A percentile compares a stretch with the other conserved stretches of the same genome.
phyloP scores from a whole-genome alignment of 2,329 filamentous ascomycete species.

The Aspergillus floridensis region DNA sequence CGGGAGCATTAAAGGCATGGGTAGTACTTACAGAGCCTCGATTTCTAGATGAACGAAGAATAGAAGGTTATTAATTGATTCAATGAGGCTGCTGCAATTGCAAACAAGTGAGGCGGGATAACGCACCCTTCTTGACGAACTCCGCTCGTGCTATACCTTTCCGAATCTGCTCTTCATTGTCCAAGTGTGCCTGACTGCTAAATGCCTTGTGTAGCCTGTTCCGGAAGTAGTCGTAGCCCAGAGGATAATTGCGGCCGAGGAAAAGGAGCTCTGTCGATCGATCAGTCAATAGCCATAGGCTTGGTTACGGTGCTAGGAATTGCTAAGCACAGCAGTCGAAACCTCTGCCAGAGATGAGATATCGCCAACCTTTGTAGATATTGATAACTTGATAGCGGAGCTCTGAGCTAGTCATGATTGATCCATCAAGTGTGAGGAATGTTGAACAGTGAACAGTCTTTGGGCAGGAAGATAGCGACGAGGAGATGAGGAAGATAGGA shows the following conservation, averaged over 20 bases:
- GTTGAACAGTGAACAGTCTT: not conserved
- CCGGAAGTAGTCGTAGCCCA: conserved; percentile 79
- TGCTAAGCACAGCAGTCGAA: not conserved
- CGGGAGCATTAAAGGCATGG: not conserved
- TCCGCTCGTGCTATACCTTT: conserved; percentile 74
- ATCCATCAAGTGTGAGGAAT: conserved; percentile 3
- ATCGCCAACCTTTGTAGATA: conserved; percentile 75
- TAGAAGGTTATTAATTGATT: conserved; percentile 1
- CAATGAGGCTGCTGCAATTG: not conserved
- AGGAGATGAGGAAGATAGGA: not conserved
- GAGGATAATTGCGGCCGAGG: conserved; percentile 80
- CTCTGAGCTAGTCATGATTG: conserved; percentile 48
- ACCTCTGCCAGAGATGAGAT: not conserved
- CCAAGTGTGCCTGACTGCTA: conserved; percentile 66
- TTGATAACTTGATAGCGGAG: conserved; percentile 76
- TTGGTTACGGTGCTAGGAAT: too few relatives aligned
- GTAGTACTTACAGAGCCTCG: conserved; percentile 72
- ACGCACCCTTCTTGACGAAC: conserved; percentile 82
- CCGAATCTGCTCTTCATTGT: conserved; percentile 71
- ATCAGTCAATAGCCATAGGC: not conserved
- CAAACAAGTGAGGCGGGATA: not conserved
- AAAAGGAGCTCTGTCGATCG: conserved; percentile 70
- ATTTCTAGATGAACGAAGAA: conserved; percentile 61
- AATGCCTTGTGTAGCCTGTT: conserved; percentile 82
- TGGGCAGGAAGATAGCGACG: not conserved